phyloP scores from a whole-genome alignment of 1,284 basidiomycete genomes.

The Hypsizygus ulmarius region DNA sequence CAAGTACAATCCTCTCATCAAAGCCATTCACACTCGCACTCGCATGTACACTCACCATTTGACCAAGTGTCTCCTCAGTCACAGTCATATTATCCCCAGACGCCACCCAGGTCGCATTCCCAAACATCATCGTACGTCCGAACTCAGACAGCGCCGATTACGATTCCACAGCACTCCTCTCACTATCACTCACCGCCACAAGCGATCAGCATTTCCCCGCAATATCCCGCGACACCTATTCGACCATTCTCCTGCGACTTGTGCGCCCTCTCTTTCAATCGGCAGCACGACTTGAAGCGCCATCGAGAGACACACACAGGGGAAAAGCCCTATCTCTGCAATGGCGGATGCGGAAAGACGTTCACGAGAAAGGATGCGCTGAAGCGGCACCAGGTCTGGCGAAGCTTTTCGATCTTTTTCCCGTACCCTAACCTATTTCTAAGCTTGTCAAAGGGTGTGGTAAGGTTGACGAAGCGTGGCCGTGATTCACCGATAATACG shows the following conservation, averaged over 20 bases:
- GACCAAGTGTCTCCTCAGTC: constrained; percentile 16
- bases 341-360: constrained; percentile 78
- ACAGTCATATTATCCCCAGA: constrained; percentile 17
- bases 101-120: constrained; percentile 23
- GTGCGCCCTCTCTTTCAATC: constrained; percentile 78
- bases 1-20: constrained; percentile 14
- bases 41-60: constrained; percentile 18
- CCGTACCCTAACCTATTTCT: constrained; percentile 20
- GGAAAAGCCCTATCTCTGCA: constrained; percentile 77
- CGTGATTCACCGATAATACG: constrained; percentile 21
- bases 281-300: constrained; percentile 77
- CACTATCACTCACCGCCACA: constrained; percentile 30
- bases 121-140: constrained; percentile 20
- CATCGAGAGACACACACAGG: constrained; percentile 79
- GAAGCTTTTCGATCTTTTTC: constrained; percentile 3
- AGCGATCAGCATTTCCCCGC: constrained; percentile 38
- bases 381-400: constrained; percentile 72
- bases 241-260: constrained; percentile 74
- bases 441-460: constrained; percentile 78
- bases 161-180: constrained; percentile 17
- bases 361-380: constrained; percentile 81
- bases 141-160: constrained; percentile 15
- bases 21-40: constrained; percentile 24
- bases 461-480: constrained; percentile 55
- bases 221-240: constrained; percentile 64